Conservation (phyloP, 2,329 filamentous ascomycete genomes). For the Aspergillus uvarum region DNA sequence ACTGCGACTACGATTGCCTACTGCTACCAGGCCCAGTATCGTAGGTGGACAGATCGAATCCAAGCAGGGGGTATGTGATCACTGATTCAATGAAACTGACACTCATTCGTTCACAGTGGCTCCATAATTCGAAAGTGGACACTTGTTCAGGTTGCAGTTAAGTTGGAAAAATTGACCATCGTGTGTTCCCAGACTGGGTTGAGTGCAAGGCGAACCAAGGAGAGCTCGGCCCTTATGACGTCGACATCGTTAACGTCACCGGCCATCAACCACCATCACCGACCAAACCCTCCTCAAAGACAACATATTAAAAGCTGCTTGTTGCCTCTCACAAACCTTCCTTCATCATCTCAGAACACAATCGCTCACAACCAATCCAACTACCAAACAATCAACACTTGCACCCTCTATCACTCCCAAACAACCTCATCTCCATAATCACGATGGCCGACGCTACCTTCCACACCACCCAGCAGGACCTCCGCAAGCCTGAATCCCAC, state of each 20-base stretch:
- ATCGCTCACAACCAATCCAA: background rate
- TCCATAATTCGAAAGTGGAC: slow-evolving; percentile 1
- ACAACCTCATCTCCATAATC: background rate
- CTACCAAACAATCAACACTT: background rate
- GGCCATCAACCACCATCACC: background rate
- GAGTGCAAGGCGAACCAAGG: slow-evolving; percentile 5
- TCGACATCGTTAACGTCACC: slow-evolving; percentile 7
- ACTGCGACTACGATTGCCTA: background rate
- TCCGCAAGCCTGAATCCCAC: slow-evolving; percentile 50
- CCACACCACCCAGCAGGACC: slow-evolving; percentile 51
- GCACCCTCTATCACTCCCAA: background rate
- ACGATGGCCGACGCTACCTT: slow-evolving; percentile 37
- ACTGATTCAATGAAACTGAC: background rate
- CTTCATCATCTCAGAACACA: background rate
- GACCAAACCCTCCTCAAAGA: background rate
- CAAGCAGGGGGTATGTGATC: background rate
- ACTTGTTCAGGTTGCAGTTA: background rate
- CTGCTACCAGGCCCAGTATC: background rate
- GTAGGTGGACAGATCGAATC: background rate
- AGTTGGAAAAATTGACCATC: background rate
- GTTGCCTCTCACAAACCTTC: background rate
- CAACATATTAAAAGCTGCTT: slow-evolving; percentile 3
- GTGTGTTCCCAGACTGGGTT: background rate
- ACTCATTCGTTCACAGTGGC: background rate
- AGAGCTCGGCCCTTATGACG: slow-evolving; percentile 1